Evolutionary conservation across 768 basidiomycete species (phyloP).

Genomic region (Leccinum boreale): DNA sequence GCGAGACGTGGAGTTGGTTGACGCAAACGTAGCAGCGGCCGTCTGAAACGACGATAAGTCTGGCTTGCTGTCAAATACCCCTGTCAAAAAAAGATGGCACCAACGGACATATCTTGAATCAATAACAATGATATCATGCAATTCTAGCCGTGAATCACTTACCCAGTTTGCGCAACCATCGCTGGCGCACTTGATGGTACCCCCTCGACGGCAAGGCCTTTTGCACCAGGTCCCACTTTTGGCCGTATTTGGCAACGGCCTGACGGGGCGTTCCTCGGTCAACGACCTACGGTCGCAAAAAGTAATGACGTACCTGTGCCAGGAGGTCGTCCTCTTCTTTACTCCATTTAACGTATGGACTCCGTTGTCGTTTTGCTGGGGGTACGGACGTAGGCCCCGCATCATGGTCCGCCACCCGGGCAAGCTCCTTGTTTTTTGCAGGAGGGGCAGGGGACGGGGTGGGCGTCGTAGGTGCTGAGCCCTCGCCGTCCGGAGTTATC

Average conservation of each 20-base stretch:
- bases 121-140: too few relatives aligned
- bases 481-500: slow-evolving; percentile 5
- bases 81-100: slow-evolving; percentile 7
- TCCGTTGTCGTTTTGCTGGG: slow-evolving; percentile 34
- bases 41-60: slow-evolving; percentile 34
- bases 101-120: neutral
- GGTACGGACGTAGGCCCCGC: slow-evolving; percentile 4
- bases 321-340: slow-evolving; percentile 42
- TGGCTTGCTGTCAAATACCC: slow-evolving; percentile 37
- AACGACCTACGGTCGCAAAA: neutral
- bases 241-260: slow-evolving; percentile 39
- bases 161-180: slow-evolving; percentile 42
- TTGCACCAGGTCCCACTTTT: slow-evolving; percentile 40
- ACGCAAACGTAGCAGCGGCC: slow-evolving; percentile 13
- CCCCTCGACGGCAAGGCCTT: slow-evolving; percentile 39
- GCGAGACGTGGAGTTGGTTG: slow-evolving; percentile 4
- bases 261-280: slow-evolving; percentile 4
- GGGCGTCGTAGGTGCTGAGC: neutral
- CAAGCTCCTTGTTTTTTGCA: slow-evolving; percentile 21
- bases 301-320: slow-evolving; percentile 28
- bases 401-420: slow-evolving; percentile 31
- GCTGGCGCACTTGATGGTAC: slow-evolving; percentile 42
- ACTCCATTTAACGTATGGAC: slow-evolving; percentile 42
- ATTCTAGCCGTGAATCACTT: neutral
- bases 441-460: neutral